Evolutionary conservation across 768 basidiomycete species (phyloP).

Genomic region (Leccinum boreale): DNA sequence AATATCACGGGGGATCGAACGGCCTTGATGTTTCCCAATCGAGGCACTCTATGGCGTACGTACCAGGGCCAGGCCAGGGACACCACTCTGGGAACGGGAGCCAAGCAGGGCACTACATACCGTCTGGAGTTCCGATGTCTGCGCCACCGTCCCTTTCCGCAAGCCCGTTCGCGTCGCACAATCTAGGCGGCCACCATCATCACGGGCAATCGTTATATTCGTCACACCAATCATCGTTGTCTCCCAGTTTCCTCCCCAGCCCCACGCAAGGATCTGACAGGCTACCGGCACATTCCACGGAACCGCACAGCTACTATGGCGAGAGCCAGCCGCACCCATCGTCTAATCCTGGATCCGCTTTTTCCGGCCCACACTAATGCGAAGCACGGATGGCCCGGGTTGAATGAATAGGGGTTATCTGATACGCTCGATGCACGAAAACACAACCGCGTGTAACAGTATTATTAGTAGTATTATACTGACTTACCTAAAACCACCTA

Average conservation of each 20-base stretch:
- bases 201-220: conserved; percentile 30
- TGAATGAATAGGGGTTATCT: conserved; percentile 17
- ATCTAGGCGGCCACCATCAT: conserved; percentile 21
- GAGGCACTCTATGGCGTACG: conserved; percentile 37
- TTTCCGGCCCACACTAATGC: conserved; percentile 28
- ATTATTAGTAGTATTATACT: conserved; percentile 34
- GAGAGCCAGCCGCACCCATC: conserved; percentile 28
- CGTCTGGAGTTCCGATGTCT: conserved; percentile 46
- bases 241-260: conserved; percentile 29
- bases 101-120: conserved; percentile 23
- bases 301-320: conserved; percentile 31
- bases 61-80: conserved; percentile 38
- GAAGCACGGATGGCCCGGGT: neutral
- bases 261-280: conserved; percentile 30
- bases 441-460: conserved; percentile 30
- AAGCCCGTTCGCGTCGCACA: conserved; percentile 33
- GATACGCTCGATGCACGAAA: conserved; percentile 19
- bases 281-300: conserved; percentile 24
- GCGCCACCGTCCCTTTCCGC: conserved; percentile 48
- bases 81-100: conserved; percentile 40
- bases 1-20: conserved; percentile 22
- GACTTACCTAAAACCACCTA: conserved; percentile 32
- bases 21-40: conserved; percentile 30
- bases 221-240: conserved; percentile 29
- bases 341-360: conserved; percentile 27